Conservation (phyloP, 345 rosid species). For the Limnanthes douglasii region DNA sequence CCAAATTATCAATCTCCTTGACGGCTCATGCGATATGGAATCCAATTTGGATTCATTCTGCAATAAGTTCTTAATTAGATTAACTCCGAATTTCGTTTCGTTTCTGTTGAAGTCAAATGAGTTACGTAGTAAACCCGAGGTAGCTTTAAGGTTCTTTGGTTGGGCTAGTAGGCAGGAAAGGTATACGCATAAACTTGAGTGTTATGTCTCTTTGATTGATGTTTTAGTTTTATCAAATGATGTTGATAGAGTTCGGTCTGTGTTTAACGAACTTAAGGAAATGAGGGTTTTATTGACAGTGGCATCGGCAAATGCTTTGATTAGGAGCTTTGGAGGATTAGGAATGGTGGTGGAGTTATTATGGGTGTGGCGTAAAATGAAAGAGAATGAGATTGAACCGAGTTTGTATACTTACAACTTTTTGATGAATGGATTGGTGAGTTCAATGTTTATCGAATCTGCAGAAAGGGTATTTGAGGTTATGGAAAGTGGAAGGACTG, state of each 20-base stretch:
- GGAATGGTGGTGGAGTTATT: slow-evolving; percentile 91
- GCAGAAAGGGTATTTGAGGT: slow-evolving; percentile 63
- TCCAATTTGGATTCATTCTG: slow-evolving; percentile 41
- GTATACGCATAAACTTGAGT: slow-evolving; percentile 54
- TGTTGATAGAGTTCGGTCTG: slow-evolving; percentile 26
- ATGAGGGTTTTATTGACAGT: slow-evolving; percentile 38
- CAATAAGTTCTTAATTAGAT: slow-evolving; percentile 36
- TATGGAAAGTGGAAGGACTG: slow-evolving; percentile 54
- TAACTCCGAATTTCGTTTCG: slow-evolving; percentile 58
- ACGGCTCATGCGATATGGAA: slow-evolving; percentile 59
- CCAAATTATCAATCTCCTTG: slow-evolving; percentile 43
- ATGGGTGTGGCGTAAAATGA: slow-evolving; percentile 88
- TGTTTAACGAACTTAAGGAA: slow-evolving; percentile 27
- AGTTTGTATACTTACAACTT: slow-evolving; percentile 65
- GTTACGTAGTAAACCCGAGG: slow-evolving; percentile 22
- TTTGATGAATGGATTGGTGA: slow-evolving; percentile 62
- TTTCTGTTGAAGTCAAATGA: slow-evolving; percentile 36
- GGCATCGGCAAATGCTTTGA: slow-evolving; percentile 38
- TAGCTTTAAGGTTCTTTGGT: slow-evolving; percentile 45
- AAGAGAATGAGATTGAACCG: slow-evolving; percentile 71
- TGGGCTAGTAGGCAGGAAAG: slow-evolving; percentile 73
- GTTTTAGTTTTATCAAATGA: slow-evolving; percentile 33
- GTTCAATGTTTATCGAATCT: slow-evolving; percentile 51
- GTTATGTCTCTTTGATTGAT: slow-evolving; percentile 52
- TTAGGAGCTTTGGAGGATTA: slow-evolving; percentile 63